Evolutionary conservation across 225 moss, liverwort and hornwort genomes (phyloP).

Genomic region (Lunularia cruciata): DNA sequence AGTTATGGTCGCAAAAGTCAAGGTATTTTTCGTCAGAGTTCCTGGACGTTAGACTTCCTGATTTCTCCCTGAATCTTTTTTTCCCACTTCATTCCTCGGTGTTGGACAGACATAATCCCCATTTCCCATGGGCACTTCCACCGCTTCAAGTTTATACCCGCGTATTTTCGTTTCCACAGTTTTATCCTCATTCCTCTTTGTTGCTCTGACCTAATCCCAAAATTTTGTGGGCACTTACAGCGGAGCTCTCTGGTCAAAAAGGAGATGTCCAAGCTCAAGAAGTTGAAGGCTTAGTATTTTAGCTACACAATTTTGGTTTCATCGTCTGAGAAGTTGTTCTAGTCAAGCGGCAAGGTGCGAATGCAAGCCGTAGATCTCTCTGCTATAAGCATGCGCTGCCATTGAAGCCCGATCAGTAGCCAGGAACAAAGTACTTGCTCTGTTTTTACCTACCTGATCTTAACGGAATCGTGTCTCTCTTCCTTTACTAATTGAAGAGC

Average conservation of each 20-base stretch:
- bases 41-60: no score
- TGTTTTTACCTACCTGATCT: not conserved
- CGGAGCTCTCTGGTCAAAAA: slow-evolving; percentile 56
- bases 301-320: slow-evolving; percentile 6
- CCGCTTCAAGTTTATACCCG: not conserved
- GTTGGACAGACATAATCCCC: no score
- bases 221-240: slow-evolving; percentile 24
- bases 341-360: not conserved
- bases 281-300: slow-evolving; percentile 50
- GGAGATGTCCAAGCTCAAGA: slow-evolving; percentile 70
- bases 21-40: slow-evolving; percentile 23
- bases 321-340: slow-evolving; percentile 7
- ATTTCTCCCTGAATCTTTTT: no score
- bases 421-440: not conserved
- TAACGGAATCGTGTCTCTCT: not conserved
- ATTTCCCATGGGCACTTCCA: no score
- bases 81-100: no score
- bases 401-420: not conserved
- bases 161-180: not conserved
- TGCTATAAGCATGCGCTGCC: slow-evolving; percentile 1
- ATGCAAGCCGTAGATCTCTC: slow-evolving; percentile 9
- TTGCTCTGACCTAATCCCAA: not conserved
- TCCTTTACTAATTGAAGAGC: not conserved
- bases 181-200: not conserved
- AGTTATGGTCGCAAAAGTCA: slow-evolving; percentile 77